Conservation (phyloP, 2,329 filamentous ascomycete species). For the Venturia aucupariae region DNA sequence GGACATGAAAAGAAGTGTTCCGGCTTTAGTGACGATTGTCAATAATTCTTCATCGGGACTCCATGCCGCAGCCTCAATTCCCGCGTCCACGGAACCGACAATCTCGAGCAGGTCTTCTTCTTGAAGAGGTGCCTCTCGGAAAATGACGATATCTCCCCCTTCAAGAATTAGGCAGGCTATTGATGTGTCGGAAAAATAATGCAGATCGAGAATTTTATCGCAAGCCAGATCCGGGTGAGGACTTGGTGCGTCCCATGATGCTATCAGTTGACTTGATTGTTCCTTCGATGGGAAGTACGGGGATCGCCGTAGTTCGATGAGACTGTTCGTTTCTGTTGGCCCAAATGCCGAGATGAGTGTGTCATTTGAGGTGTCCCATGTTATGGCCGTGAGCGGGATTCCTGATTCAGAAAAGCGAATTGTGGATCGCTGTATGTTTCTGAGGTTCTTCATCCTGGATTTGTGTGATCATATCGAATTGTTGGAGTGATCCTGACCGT, state of each 20-base stretch:
- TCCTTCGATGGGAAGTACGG: constrained; percentile 35
- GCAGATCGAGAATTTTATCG: constrained; percentile 69
- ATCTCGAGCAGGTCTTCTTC: constrained; percentile 83
- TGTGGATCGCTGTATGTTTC: constrained; percentile 61
- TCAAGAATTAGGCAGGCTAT: constrained; percentile 76
- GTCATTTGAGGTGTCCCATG: constrained; percentile 77
- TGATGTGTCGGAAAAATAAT: constrained; percentile 73
- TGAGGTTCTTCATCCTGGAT: constrained; percentile 73
- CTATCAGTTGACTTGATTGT: constrained; percentile 42
- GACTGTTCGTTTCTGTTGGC: constrained; percentile 57
- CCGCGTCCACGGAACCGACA: constrained; percentile 84
- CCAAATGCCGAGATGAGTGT: constrained; percentile 77
- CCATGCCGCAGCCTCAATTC: constrained; percentile 84
- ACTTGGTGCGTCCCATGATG: constrained; percentile 82
- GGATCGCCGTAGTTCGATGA: constrained; percentile 62
- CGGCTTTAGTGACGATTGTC: constrained; percentile 67
- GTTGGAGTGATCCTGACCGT: not conserved
- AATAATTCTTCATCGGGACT: constrained; percentile 91
- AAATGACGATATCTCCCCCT: constrained; percentile 82
- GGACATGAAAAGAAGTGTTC: constrained; percentile 86
- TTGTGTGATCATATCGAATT: not conserved
- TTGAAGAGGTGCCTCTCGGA: constrained; percentile 59
- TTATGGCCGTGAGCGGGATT: constrained; percentile 61
- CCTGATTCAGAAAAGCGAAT: constrained; percentile 49
- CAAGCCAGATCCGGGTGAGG: constrained; percentile 64